These are phyloP conservation scores for Kitagawia praeruptora DNA, from an alignment of 129 eudicot species.

Conservation along the genomic window DNA sequence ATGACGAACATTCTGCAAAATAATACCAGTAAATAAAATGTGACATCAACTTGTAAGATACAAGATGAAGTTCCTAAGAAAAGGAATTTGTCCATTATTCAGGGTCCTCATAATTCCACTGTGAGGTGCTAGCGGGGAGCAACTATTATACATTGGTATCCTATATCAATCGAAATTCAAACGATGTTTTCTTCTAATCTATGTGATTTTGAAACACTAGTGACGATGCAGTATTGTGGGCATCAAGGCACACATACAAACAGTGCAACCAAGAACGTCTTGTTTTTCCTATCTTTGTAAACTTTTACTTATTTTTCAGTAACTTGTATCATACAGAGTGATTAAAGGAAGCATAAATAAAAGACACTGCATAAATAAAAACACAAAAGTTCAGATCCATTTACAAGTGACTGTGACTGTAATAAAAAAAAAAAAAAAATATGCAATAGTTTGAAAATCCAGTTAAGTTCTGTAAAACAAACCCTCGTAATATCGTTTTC, in stretches of 20 bases:
- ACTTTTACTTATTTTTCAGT: background rate
- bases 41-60: background rate
- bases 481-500: conserved; percentile 71
- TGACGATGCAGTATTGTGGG: background rate
- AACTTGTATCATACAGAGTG: background rate
- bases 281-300: background rate
- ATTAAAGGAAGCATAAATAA: background rate
- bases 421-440: background rate
- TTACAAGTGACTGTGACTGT: background rate
- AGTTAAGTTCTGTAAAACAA: background rate
- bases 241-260: background rate
- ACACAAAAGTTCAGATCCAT: background rate
- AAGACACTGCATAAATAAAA: background rate
- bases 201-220: background rate
- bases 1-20: conserved; percentile 47
- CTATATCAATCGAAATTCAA: background rate
- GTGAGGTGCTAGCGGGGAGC: background rate
- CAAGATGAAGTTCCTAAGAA: background rate
- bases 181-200: background rate
- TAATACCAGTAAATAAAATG: background rate
- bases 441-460: background rate
- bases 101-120: background rate
- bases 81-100: too few relatives aligned
- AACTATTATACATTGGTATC: background rate
- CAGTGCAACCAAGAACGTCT: background rate